Conservation (phyloP, 2,329 filamentous ascomycete species). For the Alternaria gaisen region DNA sequence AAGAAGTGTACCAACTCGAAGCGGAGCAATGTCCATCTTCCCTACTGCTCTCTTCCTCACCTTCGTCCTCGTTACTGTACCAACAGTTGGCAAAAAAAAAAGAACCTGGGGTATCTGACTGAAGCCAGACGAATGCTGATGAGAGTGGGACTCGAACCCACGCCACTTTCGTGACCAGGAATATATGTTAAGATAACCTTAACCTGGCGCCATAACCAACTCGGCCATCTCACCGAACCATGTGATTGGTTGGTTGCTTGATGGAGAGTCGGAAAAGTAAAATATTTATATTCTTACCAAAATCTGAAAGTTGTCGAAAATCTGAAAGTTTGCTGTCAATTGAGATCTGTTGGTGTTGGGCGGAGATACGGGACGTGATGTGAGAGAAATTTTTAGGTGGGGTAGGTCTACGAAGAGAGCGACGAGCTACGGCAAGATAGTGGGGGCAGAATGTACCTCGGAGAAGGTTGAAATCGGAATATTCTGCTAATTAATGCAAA, state of each 20-base stretch:
- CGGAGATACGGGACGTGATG: not conserved
- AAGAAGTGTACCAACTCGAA: not conserved
- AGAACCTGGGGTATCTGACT: not conserved
- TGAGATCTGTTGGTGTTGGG: too few species aligned
- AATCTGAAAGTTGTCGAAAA: too few species aligned
- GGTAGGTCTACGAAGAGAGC: not conserved
- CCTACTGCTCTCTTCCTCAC: not conserved
- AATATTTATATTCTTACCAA: too few species aligned
- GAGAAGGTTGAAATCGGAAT: too few species aligned
- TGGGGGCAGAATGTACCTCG: not conserved
- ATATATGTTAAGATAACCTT: conserved; percentile 5
- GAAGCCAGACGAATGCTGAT: conserved; percentile 47
- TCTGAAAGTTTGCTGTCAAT: not conserved
- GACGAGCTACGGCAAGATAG: not conserved
- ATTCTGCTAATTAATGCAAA: too few species aligned
- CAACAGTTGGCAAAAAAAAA: not conserved
- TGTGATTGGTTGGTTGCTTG: not conserved
- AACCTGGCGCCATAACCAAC: not conserved
- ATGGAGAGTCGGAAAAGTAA: not conserved
- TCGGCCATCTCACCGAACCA: not conserved
- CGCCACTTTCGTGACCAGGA: conserved; percentile 53
- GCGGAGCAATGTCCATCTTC: not conserved
- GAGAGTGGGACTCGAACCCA: conserved; percentile 54
- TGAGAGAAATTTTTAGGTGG: not conserved
- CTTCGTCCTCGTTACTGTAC: not conserved